Percentiles rank a stretch among this genome's conserved stretches.
Conservation (phyloP, 208 protist species). For the Leishmania gerbilli region DNA sequence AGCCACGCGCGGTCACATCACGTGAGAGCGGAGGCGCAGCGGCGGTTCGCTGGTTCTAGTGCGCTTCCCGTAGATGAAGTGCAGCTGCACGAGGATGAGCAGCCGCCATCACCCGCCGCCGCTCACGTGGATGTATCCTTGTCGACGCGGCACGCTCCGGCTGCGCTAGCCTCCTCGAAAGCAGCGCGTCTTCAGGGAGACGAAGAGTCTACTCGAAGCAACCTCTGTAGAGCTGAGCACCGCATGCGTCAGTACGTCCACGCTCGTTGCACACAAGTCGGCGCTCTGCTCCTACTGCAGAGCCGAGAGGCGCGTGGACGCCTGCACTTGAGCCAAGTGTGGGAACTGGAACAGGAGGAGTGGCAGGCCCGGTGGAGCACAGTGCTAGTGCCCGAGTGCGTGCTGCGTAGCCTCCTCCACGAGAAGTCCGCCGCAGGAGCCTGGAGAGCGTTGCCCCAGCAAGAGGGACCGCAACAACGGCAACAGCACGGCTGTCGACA, state of each 20-base stretch:
- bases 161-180: not conserved
- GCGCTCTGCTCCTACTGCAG: not conserved
- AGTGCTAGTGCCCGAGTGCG: conserved; percentile 23
- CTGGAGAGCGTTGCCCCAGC: not conserved
- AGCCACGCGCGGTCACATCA: not conserved
- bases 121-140: not conserved
- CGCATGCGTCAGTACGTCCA: not conserved
- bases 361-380: conserved; percentile 20
- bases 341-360: conserved; percentile 13
- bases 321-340: not conserved
- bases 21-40: not conserved
- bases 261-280: not conserved
- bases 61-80: not conserved
- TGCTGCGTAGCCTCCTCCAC: conserved; percentile 5
- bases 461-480: not conserved
- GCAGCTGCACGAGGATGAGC: not conserved
- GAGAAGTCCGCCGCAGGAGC: not conserved
- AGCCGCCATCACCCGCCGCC: not conserved
- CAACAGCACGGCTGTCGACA: not conserved
- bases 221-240: not conserved
- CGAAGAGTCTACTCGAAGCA: not conserved
- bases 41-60: not conserved
- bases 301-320: conserved; percentile 3
- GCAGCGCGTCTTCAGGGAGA: not conserved
- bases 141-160: not conserved